phyloP scores from a whole-genome alignment of 2,329 filamentous ascomycete genomes.

The Aureobasidium leucospermi region DNA sequence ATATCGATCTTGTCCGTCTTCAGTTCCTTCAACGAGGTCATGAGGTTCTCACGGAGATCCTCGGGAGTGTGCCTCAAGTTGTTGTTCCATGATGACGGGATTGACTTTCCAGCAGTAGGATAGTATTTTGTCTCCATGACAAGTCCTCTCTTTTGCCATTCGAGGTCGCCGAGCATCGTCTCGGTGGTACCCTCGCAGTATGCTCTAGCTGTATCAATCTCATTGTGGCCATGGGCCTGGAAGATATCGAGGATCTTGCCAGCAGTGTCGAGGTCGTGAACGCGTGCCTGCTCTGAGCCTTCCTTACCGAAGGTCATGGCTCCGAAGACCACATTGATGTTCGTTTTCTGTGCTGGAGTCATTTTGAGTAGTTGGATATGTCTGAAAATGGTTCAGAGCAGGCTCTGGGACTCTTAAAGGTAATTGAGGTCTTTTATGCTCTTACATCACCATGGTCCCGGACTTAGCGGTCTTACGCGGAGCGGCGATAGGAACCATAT shows the following conservation, averaged over 20 bases:
- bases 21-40: constrained; percentile 33
- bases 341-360: constrained; percentile 18
- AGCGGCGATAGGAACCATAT: neutral
- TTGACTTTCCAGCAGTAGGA: constrained; percentile 17
- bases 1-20: constrained; percentile 37
- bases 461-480: neutral
- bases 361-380: constrained; percentile 15
- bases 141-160: constrained; percentile 22
- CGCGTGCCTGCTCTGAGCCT: constrained; percentile 21
- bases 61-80: constrained; percentile 24
- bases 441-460: neutral
- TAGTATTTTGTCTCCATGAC: constrained; percentile 26
- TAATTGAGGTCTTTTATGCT: neutral
- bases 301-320: constrained; percentile 21
- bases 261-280: constrained; percentile 19
- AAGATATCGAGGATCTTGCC: constrained; percentile 23
- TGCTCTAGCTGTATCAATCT: constrained; percentile 25
- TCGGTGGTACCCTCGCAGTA: constrained; percentile 24
- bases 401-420: neutral
- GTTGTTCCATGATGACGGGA: constrained; percentile 17
- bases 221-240: constrained; percentile 25
- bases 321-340: constrained; percentile 20
- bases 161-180: constrained; percentile 23
- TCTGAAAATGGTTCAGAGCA: constrained; percentile 24
- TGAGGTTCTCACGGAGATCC: constrained; percentile 29